Evolutionary conservation across 108 stramenopile genomes (phyloP).

Genomic region (Aureococcus anophagefferens): DNA sequence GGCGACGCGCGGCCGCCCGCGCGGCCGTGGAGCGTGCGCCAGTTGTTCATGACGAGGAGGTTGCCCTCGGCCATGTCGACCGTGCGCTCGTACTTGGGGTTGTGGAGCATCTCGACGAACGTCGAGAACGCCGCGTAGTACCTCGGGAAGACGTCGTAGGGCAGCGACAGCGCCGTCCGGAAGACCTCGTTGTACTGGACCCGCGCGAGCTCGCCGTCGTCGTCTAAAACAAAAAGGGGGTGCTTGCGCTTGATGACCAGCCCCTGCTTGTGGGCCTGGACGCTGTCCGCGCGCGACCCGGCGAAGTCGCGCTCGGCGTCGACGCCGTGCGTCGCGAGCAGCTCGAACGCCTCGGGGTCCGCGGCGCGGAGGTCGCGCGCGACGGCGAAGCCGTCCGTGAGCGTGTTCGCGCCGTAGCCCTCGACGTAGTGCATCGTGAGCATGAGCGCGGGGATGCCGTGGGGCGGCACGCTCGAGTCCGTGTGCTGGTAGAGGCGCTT

Average conservation of each 20-base stretch:
- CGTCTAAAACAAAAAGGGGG: background rate
- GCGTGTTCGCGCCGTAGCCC: background rate
- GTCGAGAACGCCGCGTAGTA: background rate
- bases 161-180: background rate
- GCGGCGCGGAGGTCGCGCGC: background rate
- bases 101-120: background rate
- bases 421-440: background rate
- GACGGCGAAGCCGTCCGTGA: background rate
- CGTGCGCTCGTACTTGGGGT: background rate
- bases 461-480: background rate
- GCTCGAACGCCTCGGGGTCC: background rate
- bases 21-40: too few relatives aligned
- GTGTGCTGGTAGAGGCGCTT: background rate
- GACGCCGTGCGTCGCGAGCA: background rate
- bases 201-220: background rate
- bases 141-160: constrained; percentile 1
- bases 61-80: background rate
- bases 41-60: background rate
- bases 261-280: too few relatives aligned
- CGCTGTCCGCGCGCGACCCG: too few relatives aligned
- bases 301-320: background rate
- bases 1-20: too few relatives aligned
- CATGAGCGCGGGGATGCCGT: background rate
- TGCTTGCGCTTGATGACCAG: too few relatives aligned
- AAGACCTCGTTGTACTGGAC: background rate